Evolutionary conservation across 2,329 filamentous ascomycete genomes (phyloP), one percentile per base, ranked within the genome.

Genomic region (Aspergillus niger): DNA sequence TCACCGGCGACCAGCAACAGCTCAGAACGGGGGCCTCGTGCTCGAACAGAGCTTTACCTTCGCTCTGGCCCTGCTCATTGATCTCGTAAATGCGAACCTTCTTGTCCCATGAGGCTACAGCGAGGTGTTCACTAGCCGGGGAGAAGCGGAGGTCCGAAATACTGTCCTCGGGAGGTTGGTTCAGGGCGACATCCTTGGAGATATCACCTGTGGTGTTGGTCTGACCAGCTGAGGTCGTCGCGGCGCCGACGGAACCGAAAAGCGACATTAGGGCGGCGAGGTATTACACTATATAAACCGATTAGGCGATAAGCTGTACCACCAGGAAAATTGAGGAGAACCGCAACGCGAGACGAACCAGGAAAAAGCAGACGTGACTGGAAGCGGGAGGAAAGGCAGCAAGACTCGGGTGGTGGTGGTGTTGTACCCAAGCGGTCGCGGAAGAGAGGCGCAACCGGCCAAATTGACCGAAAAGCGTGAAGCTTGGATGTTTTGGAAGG

Each of bases 61-160:
- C 87, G 72, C 90, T 94, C 73, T 90, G 86, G 47, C 92, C 92
- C 67, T 87, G 87, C 59, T 79, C 80, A 66, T 89, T 87, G 74
- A 98, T 92, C 77, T 98, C 92, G 80, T 98, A 99, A 74, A 99
- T 94, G 72, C 93, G 90, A 65, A 98, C 92, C 77, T 97, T 96
- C 82, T 96, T 96, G 79, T 99, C 95, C 95, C 95, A 99, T 70
- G 92, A 97, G 51, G 92, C 83, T 38, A 97, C 91, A 24, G 94
- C 92, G 17, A 99, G 83, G 74, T 96, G 90, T 70, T 98, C 92
- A 67, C 80, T 85, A 56, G 83, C 83, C 1, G 89, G 87, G 13
- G 90, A 93, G 80, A 97, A 99, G 52, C 87, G 82, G 62, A 99
- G 84, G 73, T 92, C 91, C 38, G 93, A 93, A 72, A 98, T 90